phyloP scores from a whole-genome alignment of 257 asterid species.

The Hygrophila difformis region DNA sequence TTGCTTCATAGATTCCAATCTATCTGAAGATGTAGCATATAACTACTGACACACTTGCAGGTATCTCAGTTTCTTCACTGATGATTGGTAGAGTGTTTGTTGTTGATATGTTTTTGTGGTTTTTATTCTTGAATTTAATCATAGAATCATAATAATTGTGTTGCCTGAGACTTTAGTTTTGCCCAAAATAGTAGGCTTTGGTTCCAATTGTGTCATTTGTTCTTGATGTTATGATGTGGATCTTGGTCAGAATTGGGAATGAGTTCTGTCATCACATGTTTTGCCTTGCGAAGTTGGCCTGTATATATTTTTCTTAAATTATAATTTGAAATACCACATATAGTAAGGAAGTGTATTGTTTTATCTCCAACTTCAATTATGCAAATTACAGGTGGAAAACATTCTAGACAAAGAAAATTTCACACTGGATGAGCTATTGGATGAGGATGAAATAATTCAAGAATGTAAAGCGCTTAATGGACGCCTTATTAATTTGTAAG shows the following conservation, averaged over 20 bases:
- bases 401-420: slow-evolving; percentile 73
- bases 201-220: neutral
- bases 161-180: too few relatives aligned
- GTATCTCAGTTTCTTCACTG: too few relatives aligned
- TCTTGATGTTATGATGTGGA: slow-evolving; percentile 11
- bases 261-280: neutral
- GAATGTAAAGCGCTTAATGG: slow-evolving; percentile 94
- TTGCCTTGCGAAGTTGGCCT: slow-evolving; percentile 3
- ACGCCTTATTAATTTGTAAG: slow-evolving; percentile 83
- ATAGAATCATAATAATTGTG: too few relatives aligned
- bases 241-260: slow-evolving; percentile 4
- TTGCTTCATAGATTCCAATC: too few relatives aligned
- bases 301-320: neutral
- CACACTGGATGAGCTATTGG: slow-evolving; percentile 78
- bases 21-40: too few relatives aligned
- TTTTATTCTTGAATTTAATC: neutral
- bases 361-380: neutral
- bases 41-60: too few relatives aligned
- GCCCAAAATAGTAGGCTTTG: slow-evolving; percentile 4
- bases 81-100: too few relatives aligned
- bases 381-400: slow-evolving; percentile 70
- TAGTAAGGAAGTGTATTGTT: neutral
- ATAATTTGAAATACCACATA: neutral
- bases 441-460: slow-evolving; percentile 94
- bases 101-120: too few relatives aligned